Conservation (phyloP, 345 rosid species). For the Microthlaspi erraticum region DNA sequence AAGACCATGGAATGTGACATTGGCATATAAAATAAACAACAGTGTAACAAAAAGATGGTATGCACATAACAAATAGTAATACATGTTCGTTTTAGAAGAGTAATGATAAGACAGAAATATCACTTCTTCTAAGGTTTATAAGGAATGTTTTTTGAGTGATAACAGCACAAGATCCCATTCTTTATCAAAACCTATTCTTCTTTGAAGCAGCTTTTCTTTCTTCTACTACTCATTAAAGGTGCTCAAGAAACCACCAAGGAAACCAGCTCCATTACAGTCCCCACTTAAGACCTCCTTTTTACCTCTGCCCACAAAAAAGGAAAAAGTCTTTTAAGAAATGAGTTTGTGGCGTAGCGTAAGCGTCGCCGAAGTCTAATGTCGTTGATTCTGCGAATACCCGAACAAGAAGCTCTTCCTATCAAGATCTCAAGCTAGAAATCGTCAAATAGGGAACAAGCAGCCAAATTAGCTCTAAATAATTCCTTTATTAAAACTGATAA, state of each 20-base stretch:
- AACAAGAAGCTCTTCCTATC: no score
- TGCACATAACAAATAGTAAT: conserved; percentile 28
- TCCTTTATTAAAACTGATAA: fast-evolving
- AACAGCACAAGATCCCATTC: not conserved
- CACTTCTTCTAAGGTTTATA: conserved; percentile 18
- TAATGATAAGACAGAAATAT: conserved; percentile 13
- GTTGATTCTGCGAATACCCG: no score
- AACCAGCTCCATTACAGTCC: conserved; percentile 93
- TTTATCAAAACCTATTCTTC: not conserved
- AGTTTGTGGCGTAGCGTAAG: not conserved
- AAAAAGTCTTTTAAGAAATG: not conserved
- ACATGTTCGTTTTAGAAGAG: no score
- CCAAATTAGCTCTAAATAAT: no score
- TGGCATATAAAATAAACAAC: not conserved
- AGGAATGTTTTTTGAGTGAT: conserved; percentile 2
- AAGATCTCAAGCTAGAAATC: no score
- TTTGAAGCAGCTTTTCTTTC: conserved; percentile 7
- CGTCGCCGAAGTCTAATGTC: no score
- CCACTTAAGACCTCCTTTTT: conserved; percentile 86
- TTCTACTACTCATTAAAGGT: conserved; percentile 56
- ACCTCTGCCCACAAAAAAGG: conserved; percentile 59
- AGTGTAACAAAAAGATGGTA: conserved; percentile 18
- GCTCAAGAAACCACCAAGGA: conserved; percentile 94
- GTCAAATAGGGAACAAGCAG: no score
- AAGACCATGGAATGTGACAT: not conserved